Base-by-base conservation (phyloP, 345 rosid species). In the Heritiera littoralis region DNA sequence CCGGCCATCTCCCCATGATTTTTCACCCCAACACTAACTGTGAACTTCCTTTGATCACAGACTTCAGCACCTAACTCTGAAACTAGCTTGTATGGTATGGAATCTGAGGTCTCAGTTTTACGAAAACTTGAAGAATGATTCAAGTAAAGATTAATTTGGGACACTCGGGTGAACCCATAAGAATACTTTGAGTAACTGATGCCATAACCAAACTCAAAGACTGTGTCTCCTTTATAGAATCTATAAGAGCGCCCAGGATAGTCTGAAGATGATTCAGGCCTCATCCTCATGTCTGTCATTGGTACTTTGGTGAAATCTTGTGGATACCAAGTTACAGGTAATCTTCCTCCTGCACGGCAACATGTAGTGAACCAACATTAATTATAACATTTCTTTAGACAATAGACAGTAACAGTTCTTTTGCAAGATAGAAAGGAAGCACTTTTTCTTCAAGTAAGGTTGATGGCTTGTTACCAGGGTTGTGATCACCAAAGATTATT, bases 321-420 rank as follows among this genome's bases (percentile, higher is more conserved):
- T 1, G 97, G 98, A 81, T 95, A 95, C 97, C 97, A 93, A 23
- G 99, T 95, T 78, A 93, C 51, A 5, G 97, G 97, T 81, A 95
- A 71, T 83, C 96, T 93, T 76, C 98, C 98, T 51, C 97, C 97
- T 93, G 90, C 84, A 83, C 1, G 5, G 48, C 66, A 85, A 64
- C 35, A 73, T 35, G 55, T n/a, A n/a, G 13, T 14, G 74, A 2
- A 71, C 35, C 14, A 23, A 18, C 32, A 28, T 30, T 51, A 52
- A 15, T 17, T 38, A n/a, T 13, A 58, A 66, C 2, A n/a, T 20
- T 60, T 23, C 23, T 15, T 10, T 35, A 32, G 49, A 35, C 49
- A 30, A 17, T 35, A 40, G 63, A 52, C 2, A 0, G 15, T 17
- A 43, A 61, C 32, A 49, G 20, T 71, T 71, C 35, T 17, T 48